Evolutionary conservation across 1,139 yeast species (phyloP).

Genomic region (Yamadazyma diospyri): DNA sequence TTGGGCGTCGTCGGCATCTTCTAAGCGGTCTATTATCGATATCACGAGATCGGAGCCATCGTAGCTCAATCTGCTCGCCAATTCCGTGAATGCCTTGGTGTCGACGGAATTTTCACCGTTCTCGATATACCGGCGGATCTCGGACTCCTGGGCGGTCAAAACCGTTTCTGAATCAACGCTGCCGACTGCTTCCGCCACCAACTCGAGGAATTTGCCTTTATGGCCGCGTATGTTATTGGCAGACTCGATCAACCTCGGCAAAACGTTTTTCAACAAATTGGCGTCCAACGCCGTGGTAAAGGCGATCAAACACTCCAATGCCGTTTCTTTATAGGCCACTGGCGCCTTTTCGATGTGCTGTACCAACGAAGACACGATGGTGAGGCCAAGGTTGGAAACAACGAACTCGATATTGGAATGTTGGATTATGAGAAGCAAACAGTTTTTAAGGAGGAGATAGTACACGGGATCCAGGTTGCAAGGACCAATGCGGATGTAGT

Average conservation of each 20-base stretch:
- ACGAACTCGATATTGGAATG: slow-evolving; percentile 13
- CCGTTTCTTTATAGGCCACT: slow-evolving; percentile 20
- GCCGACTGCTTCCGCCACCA: background rate
- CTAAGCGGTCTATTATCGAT: slow-evolving; percentile 6
- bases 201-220: slow-evolving; percentile 5
- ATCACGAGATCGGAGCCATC: slow-evolving; percentile 4
- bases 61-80: slow-evolving; percentile 1
- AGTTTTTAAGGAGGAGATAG: slow-evolving; percentile 27
- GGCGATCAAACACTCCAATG: slow-evolving; percentile 19
- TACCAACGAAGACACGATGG: slow-evolving; percentile 17
- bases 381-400: slow-evolving; percentile 17
- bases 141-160: background rate
- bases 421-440: slow-evolving; percentile 19
- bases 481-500: slow-evolving; percentile 49
- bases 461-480: slow-evolving; percentile 51
- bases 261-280: background rate
- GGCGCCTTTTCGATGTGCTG: slow-evolving; percentile 17
- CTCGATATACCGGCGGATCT: slow-evolving; percentile 3
- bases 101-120: slow-evolving; percentile 3
- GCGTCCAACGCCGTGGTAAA: slow-evolving; percentile 6
- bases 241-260: slow-evolving; percentile 3
- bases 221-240: slow-evolving; percentile 1
- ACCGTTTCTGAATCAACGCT: background rate
- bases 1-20: slow-evolving; percentile 9
- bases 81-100: slow-evolving; percentile 1